These are phyloP conservation scores for Apostasia ramifera DNA, from an alignment of 106 monocot genomes.

Conservation along the genomic window DNA sequence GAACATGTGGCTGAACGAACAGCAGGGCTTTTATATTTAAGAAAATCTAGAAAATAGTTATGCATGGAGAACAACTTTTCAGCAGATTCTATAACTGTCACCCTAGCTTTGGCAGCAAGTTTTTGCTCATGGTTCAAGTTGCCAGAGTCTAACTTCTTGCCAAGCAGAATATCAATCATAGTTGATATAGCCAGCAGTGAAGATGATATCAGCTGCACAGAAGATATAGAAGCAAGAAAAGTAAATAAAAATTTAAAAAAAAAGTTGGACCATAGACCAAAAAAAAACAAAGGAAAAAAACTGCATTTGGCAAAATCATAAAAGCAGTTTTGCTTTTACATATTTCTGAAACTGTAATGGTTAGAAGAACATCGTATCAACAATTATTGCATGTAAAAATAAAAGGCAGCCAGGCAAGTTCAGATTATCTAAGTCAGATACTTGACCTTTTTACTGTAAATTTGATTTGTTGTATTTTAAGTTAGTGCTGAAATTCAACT, in stretches of 20 bases:
- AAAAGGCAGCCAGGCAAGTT: no score
- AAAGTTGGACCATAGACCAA: background rate
- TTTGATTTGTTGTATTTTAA: no score
- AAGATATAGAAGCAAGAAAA: conserved; percentile 5
- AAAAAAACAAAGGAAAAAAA: background rate
- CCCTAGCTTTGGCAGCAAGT: conserved; percentile 39
- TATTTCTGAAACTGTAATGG: no score
- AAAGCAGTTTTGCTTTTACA: no score
- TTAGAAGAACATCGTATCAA: no score
- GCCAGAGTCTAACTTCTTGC: conserved; percentile 32
- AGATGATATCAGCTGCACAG: conserved; percentile 71
- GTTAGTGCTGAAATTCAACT: no score
- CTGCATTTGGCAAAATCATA: no score
- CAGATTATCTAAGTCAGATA: no score
- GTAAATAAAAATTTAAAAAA: background rate
- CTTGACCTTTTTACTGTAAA: no score
- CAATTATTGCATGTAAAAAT: no score
- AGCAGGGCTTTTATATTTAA: conserved; percentile 58
- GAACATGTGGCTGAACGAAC: conserved; percentile 85
- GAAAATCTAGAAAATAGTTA: conserved; percentile 67
- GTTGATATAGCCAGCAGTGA: conserved; percentile 75
- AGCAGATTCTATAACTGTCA: conserved; percentile 35
- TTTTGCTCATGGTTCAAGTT: conserved; percentile 27
- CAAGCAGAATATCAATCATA: conserved; percentile 69
- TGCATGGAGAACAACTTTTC: conserved; percentile 59